Evolutionary conservation across 2,329 filamentous ascomycete genomes (phyloP), one percentile per base, ranked within the genome.

Genomic region (Clarireedia homoeocarpa): DNA sequence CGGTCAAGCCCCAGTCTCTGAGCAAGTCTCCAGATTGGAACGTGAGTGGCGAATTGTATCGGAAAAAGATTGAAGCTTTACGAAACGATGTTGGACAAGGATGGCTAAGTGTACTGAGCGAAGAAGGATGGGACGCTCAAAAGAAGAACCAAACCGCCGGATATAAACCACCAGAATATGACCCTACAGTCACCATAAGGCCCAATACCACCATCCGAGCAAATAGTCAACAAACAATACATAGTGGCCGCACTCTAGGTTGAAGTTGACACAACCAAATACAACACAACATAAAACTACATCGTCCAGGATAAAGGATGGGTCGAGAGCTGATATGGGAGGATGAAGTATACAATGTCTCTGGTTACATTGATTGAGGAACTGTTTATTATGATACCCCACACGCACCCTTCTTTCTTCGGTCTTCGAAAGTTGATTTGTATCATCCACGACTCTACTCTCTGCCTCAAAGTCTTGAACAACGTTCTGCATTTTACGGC

Each of bases 71-170:
- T 54, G 91, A 96, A 71, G 84, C 88, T 3, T 74, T 96, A 53
- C 86, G 91, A 59, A 86, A 86, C 66, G 89, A 92, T 66, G 85
- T 96, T 62, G 91, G 91, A 34, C 89, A 85, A 64, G 88, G 85
- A 39, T 99, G 95, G 80, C 79, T 99, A 40, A 91, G 85, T 60
- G 89, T 88, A 14, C 76, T 97, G 51, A 87, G 88, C 58, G 91
- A 96, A 65, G 88, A 94, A 69, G 77, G 74, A 44, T 85, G 82
- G 81, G 77, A 83, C 59, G 44, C 62, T 15, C 66, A 67, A 51
- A 67, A 66, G 51, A 62, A 61, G 45, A 36, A 58, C 6, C 61
- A 64, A 20, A 42, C 55, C 34, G 60, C 63, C 56, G 55, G 60
- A 6, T 68, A 67, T 56, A 55, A 59, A 23, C 42, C 51, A 10